These are phyloP conservation scores for Aspergillus haitiensis DNA, from an alignment of 495 filamentous ascomycete species.

Conservation along the genomic window DNA sequence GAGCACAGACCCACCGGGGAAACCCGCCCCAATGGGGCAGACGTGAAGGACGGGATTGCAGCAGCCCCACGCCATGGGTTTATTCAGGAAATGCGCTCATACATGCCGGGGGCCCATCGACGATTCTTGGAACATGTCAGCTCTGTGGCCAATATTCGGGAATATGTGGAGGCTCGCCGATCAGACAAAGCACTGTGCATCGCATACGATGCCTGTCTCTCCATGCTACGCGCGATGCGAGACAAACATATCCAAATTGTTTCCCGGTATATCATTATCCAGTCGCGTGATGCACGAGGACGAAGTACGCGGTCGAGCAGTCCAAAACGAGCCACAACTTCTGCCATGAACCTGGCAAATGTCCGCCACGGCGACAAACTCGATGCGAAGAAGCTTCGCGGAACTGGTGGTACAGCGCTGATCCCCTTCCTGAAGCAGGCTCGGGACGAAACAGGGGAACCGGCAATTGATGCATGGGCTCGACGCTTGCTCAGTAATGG, in stretches of 20 bases:
- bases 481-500: slow-evolving; percentile 67
- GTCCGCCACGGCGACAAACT: slow-evolving; percentile 49
- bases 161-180: slow-evolving; percentile 69
- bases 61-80: slow-evolving; percentile 76
- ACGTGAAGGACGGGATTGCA: slow-evolving; percentile 49
- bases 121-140: slow-evolving; percentile 82
- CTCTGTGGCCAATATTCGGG: slow-evolving; percentile 81
- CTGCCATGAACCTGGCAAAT: slow-evolving; percentile 66
- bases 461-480: slow-evolving; percentile 82
- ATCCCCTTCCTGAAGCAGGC: slow-evolving; percentile 96
- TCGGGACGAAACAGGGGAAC: slow-evolving; percentile 91
- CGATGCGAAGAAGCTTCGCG: slow-evolving; percentile 65
- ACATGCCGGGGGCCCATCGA: slow-evolving; percentile 93
- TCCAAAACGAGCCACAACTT: slow-evolving; percentile 35
- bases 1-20: slow-evolving; percentile 90
- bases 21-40: slow-evolving; percentile 37
- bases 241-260: slow-evolving; percentile 97
- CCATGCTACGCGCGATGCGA: slow-evolving; percentile 85
- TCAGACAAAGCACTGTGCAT: slow-evolving; percentile 65
- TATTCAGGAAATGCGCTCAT: slow-evolving; percentile 91
- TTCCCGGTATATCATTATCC: slow-evolving; percentile 88
- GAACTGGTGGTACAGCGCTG: slow-evolving; percentile 88
- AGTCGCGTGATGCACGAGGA: slow-evolving; percentile 53
- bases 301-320: slow-evolving; percentile 47
- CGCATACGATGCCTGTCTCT: slow-evolving; percentile 87